Conservation (phyloP, 495 filamentous ascomycete species). For the Amphirosellinia nigrospora region DNA sequence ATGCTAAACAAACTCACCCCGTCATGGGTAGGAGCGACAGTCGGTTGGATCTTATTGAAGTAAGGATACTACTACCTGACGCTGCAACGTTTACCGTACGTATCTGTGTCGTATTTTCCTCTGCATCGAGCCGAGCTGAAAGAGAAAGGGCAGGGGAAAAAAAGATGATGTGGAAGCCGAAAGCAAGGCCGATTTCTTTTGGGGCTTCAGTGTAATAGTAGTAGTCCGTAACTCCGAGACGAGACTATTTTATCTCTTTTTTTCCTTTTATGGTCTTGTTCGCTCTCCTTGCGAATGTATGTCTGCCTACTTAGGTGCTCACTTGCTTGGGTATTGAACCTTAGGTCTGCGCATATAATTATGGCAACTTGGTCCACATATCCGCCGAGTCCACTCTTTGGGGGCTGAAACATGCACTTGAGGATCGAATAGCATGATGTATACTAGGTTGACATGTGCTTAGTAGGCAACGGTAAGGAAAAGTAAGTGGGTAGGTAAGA, state of each 20-base stretch:
- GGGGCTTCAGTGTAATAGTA: too few species aligned
- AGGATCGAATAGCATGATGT: background rate
- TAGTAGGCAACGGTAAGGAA: background rate
- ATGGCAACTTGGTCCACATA: background rate
- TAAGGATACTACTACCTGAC: background rate
- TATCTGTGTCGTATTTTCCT: background rate
- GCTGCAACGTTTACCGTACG: background rate
- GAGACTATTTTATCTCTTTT: background rate
- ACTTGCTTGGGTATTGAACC: too few species aligned
- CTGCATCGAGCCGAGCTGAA: background rate
- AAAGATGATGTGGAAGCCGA: background rate
- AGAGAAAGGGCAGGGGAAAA: too few species aligned
- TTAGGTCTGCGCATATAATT: too few species aligned
- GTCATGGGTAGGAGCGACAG: background rate
- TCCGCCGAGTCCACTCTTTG: background rate
- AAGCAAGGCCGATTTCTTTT: slow-evolving; percentile 1
- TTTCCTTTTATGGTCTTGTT: too few species aligned
- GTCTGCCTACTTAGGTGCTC: too few species aligned
- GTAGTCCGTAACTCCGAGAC: background rate
- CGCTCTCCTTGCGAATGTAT: too few species aligned
- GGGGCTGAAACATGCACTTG: slow-evolving; percentile 5
- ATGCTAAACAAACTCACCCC: too few species aligned
- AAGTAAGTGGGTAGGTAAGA: too few species aligned
- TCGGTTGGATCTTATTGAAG: background rate
- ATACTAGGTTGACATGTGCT: background rate